Evolutionary conservation across 257 asterid genomes (phyloP), one percentile per base, ranked within the genome.

Genomic region (Ophiorrhiza pumila): DNA sequence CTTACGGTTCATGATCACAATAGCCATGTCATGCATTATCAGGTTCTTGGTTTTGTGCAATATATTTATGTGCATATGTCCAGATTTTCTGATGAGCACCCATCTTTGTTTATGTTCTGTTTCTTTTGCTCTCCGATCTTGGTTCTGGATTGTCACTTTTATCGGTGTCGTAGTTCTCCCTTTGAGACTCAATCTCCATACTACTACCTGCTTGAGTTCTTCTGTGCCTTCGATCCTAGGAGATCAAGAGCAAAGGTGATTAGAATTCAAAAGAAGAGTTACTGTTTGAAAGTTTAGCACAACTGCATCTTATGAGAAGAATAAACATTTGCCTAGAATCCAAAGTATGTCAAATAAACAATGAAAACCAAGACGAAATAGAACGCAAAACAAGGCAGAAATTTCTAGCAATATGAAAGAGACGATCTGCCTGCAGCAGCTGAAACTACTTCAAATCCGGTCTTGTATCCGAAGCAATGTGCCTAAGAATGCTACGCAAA

Each of bases 221-320:
- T 79, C 96, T 79, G 74, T 86, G 90, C 87, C 95, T 91, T 78
- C 98, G 91, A 73, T 94, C 98, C 98, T 94, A 69, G 15, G 62
- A 49, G 37, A 73, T 65, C 32, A 18, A 68, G 41, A 46, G 32
- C 27, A 59, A 69, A 71, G 31, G 22, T 20, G 11, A 27, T 2
- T 32, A 32, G n/a, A 15, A 57, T 2, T 18, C 61, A 25, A 18
- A 29, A 22, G 29, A 23, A 12, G 34, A 35, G 31, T 49, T 20
- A 49, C 72, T 47, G 34, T 49, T n/a, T 50, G 42, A 49, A 50
- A 18, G 29, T 68, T 4, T 22, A 34, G 47, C 43, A 31, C 8
- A 52, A 47, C 7, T 29, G 20, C 42, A 5, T 35, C 50, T 68
- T 14, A n/a, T 45, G 29, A 32, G 56, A 23, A 49, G 50, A 20